These are phyloP conservation scores for Trichoderma gamsii DNA, from an alignment of 495 filamentous ascomycete genomes.

Conservation along the genomic window DNA sequence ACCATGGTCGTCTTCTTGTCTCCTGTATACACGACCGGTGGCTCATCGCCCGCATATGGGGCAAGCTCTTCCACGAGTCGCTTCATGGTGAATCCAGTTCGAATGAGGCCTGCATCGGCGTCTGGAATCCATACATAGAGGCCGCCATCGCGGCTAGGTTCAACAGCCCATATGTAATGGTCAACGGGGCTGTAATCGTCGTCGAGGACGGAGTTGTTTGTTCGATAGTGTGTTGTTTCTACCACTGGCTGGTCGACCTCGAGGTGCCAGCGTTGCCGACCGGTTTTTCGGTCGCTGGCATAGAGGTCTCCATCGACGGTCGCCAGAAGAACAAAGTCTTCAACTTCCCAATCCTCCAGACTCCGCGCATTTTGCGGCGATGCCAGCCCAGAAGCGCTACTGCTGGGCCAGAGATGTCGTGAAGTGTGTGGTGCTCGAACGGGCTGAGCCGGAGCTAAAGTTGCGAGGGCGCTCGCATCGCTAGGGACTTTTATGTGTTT, in stretches of 20 bases:
- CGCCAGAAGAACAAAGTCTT: constrained; percentile 99
- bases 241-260: constrained; percentile 80
- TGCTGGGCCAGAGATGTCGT: constrained; percentile 47
- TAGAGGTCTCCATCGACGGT: constrained; percentile 96
- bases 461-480: constrained; percentile 90
- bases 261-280: constrained; percentile 74
- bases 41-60: constrained; percentile 59
- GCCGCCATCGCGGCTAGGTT: constrained; percentile 79
- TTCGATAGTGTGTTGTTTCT: constrained; percentile 75
- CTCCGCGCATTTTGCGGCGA: constrained; percentile 87
- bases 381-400: constrained; percentile 57
- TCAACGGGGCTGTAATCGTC: constrained; percentile 59
- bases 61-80: constrained; percentile 65
- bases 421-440: constrained; percentile 74
- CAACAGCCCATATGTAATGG: constrained; percentile 92
- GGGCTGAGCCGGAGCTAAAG: constrained; percentile 84
- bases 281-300: constrained; percentile 83
- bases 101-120: constrained; percentile 63
- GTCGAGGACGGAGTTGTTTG: constrained; percentile 57
- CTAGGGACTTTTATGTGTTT: constrained; percentile 43
- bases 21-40: constrained; percentile 78
- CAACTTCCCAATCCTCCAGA: constrained; percentile 97
- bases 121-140: constrained; percentile 83
- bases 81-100: constrained; percentile 80
- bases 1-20: constrained; percentile 85